Conservation (phyloP, 768 basidiomycete species). For the Tricholoma sp. region DNA sequence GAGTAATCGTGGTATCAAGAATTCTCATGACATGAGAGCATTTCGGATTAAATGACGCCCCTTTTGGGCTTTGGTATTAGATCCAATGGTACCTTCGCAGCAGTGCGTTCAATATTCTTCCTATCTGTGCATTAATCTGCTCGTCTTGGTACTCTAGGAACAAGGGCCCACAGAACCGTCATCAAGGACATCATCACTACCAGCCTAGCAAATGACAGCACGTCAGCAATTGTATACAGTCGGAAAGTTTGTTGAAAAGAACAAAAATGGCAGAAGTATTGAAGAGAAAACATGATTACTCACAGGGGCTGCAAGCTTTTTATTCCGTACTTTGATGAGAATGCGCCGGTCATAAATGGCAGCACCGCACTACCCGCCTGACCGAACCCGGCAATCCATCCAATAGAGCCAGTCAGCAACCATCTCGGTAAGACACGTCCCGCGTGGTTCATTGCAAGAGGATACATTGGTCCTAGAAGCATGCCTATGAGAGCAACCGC, state of each 20-base stretch:
- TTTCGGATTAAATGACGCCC: too few relatives aligned
- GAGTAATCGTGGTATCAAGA: too few relatives aligned
- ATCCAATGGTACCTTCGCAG: too few relatives aligned
- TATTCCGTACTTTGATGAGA: constrained; percentile 60
- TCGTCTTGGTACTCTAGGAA: constrained; percentile 27
- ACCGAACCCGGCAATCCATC: constrained; percentile 66
- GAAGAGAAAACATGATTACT: constrained; percentile 16
- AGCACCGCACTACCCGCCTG: constrained; percentile 68
- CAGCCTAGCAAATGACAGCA: constrained; percentile 28
- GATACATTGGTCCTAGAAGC: constrained; percentile 73
- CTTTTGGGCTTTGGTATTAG: too few relatives aligned
- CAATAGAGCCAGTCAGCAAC: constrained; percentile 60
- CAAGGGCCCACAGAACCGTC: constrained; percentile 51
- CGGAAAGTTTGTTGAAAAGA: not conserved
- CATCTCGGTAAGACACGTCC: constrained; percentile 65
- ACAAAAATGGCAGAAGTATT: not conserved
- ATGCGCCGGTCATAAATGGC: constrained; percentile 69
- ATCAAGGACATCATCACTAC: constrained; percentile 59
- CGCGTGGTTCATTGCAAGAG: constrained; percentile 67
- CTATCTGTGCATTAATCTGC: constrained; percentile 7
- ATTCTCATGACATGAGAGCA: too few relatives aligned
- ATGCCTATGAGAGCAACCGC: constrained; percentile 62
- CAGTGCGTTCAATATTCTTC: too few relatives aligned
- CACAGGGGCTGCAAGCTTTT: constrained; percentile 58
- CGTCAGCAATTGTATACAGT: not conserved